Evolutionary conservation across 306 rosid species (phyloP).

Genomic region (Begonia loranthoides): DNA sequence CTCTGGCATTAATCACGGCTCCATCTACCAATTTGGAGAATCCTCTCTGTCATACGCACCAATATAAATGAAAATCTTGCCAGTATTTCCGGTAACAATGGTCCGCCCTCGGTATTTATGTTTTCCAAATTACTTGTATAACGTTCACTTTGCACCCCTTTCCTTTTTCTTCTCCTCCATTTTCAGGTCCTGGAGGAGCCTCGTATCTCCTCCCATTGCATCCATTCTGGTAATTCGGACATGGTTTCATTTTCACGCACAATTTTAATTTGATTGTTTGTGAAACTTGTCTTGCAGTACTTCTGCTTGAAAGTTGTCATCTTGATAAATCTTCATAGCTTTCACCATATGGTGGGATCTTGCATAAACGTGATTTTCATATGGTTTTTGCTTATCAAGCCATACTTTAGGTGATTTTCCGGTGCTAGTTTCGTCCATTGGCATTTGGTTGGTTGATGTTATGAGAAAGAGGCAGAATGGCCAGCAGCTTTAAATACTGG

Average conservation of each 20-base stretch:
- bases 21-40: slow-evolving; percentile 7
- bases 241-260: neutral
- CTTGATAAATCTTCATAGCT: no score
- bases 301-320: no score
- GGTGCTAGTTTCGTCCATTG: no score
- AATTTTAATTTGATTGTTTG: no score
- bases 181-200: neutral
- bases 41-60: slow-evolving; percentile 3
- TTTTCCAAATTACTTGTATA: neutral
- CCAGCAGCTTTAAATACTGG: slow-evolving; percentile 51
- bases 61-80: neutral
- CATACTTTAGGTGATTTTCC: no score
- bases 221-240: neutral
- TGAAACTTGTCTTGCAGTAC: no score
- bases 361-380: no score
- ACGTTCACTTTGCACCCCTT: neutral
- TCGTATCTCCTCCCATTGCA: neutral
- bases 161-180: neutral
- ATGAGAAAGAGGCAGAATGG: slow-evolving; percentile 28
- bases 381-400: no score
- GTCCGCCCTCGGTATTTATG: slow-evolving; percentile 5
- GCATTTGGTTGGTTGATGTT: slow-evolving; percentile 13
- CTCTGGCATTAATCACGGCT: slow-evolving; percentile 1
- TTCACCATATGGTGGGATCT: no score
- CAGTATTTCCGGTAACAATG: slow-evolving; percentile 14